Evolutionary conservation across 2,329 filamentous ascomycete species (phyloP).

Genomic region (Paraphoma chrysanthemicola): DNA sequence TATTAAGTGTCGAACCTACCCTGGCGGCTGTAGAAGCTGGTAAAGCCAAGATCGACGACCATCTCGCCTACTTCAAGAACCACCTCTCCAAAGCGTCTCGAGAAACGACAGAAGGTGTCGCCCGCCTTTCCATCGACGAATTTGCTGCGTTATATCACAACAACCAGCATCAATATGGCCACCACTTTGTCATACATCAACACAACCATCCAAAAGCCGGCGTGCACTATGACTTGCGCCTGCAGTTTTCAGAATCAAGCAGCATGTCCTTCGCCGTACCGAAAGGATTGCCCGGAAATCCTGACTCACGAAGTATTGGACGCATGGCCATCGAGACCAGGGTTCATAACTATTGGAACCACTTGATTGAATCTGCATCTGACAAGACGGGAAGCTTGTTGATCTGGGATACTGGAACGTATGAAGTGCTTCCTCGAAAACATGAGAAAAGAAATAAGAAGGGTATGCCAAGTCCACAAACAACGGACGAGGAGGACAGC

Average conservation of each 20-base stretch:
- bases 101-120: slow-evolving; percentile 17
- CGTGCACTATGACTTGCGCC: slow-evolving; percentile 71
- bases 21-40: slow-evolving; percentile 61
- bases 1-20: slow-evolving; percentile 6
- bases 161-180: slow-evolving; percentile 55
- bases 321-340: slow-evolving; percentile 55
- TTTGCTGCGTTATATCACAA: slow-evolving; percentile 57
- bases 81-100: slow-evolving; percentile 47
- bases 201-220: slow-evolving; percentile 76
- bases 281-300: slow-evolving; percentile 53
- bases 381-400: slow-evolving; percentile 53
- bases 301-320: slow-evolving; percentile 48
- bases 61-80: slow-evolving; percentile 56
- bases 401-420: slow-evolving; percentile 56
- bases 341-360: slow-evolving; percentile 55
- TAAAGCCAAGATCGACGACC: slow-evolving; percentile 54
- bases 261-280: slow-evolving; percentile 64
- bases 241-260: slow-evolving; percentile 73
- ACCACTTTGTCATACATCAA: slow-evolving; percentile 72
- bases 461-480: slow-evolving; percentile 35
- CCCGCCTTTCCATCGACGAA: slow-evolving; percentile 50
- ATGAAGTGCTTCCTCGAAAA: slow-evolving; percentile 44
- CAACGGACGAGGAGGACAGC: slow-evolving; percentile 32
- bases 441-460: slow-evolving; percentile 7
- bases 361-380: slow-evolving; percentile 54